Evolutionary conservation across 441 rosid species (phyloP), one percentile per base, ranked within the genome.

Genomic region (Eruca vesicaria): DNA sequence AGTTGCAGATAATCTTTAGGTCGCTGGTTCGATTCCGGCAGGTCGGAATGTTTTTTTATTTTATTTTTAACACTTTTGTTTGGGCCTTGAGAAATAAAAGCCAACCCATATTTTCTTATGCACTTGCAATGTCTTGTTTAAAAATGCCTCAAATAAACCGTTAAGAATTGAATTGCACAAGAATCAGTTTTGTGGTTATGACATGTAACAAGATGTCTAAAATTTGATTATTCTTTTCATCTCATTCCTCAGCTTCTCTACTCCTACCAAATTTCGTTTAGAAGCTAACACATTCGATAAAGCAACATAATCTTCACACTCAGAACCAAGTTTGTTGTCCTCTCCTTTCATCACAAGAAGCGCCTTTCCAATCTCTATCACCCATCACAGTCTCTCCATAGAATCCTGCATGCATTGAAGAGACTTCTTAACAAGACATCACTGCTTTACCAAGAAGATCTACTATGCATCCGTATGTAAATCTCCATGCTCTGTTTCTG

Each of bases 211-310:
- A 59, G 31, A 66, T 63, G 32, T 14, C 21, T 35, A 69, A 58
- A 69, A 63, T 63, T 63, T 74, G 29, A 69, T 74, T 63, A 59
- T 64, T 64, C 63, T 57, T 33, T 68, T 68, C 81, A 79, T 79
- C 63, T 75, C 74, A 5, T 75, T 31, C 45, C 75, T 73, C 20
- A 72, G 16, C 59, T 43, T 68, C 68, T 72, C 81, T 50, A 67
- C 75, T 20, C 72, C 78, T 31, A 3, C 43, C 74, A 71, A 76
- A 58, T 63, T 80, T 38, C 73, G 72, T 50, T 79, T 81, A 1
- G 83, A 82, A 70, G 92, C 90, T 72, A 84, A 87, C 45, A 85
- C 68, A 80, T 89, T 87, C 0, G 92, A 90, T 58, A 89, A 77
- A 50, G 89, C 86, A 0, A 86, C 79, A 38, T 82, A 84, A 73